Evolutionary conservation across 1,139 yeast species (phyloP).

Genomic region (Pneumocystis jirovecii): DNA sequence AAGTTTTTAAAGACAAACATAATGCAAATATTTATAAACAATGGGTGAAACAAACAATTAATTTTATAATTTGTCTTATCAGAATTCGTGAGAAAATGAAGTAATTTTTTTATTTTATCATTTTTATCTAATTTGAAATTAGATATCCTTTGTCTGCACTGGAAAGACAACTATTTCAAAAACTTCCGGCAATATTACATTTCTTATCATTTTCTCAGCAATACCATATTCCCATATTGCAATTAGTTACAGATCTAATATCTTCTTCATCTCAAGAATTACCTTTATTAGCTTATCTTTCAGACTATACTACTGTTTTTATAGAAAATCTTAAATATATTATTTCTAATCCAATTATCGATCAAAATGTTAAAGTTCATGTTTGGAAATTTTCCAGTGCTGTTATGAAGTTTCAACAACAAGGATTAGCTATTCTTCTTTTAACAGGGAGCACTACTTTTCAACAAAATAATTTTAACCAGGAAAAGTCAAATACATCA

Average conservation of each 20-base stretch:
- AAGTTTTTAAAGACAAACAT: neutral
- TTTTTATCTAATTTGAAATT: neutral
- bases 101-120: neutral
- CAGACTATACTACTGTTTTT: neutral
- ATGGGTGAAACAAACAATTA: neutral
- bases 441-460: conserved; percentile 1
- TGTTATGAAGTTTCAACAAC: conserved; percentile 4
- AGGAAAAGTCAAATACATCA: neutral
- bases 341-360: conserved; percentile 2
- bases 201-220: neutral
- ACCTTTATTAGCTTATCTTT: conserved; percentile 5
- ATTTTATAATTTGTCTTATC: neutral
- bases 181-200: neutral
- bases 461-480: neutral
- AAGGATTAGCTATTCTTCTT: conserved; percentile 6
- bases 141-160: neutral
- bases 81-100: neutral
- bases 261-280: neutral
- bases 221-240: neutral
- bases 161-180: neutral
- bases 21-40: neutral
- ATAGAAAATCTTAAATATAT: neutral
- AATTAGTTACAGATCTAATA: neutral
- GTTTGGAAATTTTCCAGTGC: conserved; percentile 7
- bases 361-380: neutral